Percentiles rank a stretch among this genome's conserved stretches.
Evolutionary conservation across 345 rosid species (phyloP).

Genomic region (Eucalyptus sp.): DNA sequence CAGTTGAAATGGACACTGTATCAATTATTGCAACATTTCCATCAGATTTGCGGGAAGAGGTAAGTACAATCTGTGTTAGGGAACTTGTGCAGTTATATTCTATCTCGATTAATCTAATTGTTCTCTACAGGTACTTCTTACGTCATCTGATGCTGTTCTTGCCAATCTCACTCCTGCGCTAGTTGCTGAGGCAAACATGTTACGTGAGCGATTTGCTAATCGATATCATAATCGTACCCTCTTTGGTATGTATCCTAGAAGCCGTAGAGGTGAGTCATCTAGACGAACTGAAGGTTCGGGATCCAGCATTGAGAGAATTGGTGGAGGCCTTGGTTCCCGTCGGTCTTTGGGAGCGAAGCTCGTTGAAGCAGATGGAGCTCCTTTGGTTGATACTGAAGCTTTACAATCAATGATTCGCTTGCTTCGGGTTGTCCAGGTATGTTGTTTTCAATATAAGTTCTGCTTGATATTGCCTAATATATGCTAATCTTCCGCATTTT

Average conservation of each 20-base stretch:
- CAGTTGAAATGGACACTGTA: conserved; percentile 98
- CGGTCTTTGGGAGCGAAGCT: conserved; percentile 54
- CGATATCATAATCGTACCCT: conserved; percentile 72
- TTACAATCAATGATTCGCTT: conserved; percentile 80
- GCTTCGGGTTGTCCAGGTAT: conserved; percentile 92
- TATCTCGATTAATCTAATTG: not conserved
- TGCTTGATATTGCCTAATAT: not conserved
- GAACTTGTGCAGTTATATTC: not conserved
- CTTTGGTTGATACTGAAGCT: conserved; percentile 73
- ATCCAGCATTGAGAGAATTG: conserved; percentile 53
- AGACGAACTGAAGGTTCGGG: conserved; percentile 72
- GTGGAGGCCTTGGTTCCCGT: conserved; percentile 45
- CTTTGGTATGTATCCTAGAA: conserved; percentile 92
- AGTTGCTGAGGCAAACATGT: conserved; percentile 97
- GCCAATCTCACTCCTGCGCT: conserved; percentile 97
- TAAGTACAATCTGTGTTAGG: conserved; percentile 1
- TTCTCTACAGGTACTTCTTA: conserved; percentile 63
- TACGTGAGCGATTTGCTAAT: conserved; percentile 93
- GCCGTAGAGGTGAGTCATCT: conserved; percentile 90
- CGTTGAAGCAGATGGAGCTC: conserved; percentile 86
- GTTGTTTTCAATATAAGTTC: not conserved
- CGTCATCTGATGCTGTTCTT: conserved; percentile 93
- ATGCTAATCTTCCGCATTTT: not conserved
- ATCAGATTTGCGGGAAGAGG: conserved; percentile 96
- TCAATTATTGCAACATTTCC: conserved; percentile 98